phyloP scores from a whole-genome alignment of 345 rosid genomes.

The Cardamine chenopodiifolia region DNA sequence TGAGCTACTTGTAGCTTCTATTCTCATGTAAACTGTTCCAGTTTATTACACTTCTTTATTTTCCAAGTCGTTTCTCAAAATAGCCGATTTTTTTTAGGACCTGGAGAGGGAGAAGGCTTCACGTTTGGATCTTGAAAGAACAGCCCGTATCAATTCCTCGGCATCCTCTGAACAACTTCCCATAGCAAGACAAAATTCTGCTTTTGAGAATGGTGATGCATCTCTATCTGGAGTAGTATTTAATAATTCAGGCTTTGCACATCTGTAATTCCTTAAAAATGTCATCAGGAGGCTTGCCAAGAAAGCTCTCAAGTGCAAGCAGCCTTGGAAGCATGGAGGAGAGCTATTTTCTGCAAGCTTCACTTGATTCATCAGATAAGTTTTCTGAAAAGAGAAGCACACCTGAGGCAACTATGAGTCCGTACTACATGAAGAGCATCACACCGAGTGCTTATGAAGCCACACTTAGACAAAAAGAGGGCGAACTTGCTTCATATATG shows the following conservation, averaged over 20 bases:
- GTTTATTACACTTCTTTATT: slow-evolving; percentile 4
- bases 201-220: slow-evolving; percentile 72
- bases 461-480: slow-evolving; percentile 98
- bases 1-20: slow-evolving; percentile 22
- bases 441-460: slow-evolving; percentile 92
- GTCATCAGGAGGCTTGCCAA: slow-evolving; percentile 63
- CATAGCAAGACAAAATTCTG: slow-evolving; percentile 56
- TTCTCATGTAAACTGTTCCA: slow-evolving; percentile 15
- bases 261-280: slow-evolving; percentile 20
- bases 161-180: slow-evolving; percentile 63
- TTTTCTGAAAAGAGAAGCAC: slow-evolving; percentile 71
- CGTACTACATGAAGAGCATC: slow-evolving; percentile 91
- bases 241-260: slow-evolving; percentile 14
- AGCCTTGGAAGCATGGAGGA: slow-evolving; percentile 98
- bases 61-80: slow-evolving; percentile 1
- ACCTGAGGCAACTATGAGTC: slow-evolving; percentile 68
- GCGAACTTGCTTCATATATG: slow-evolving; percentile 95
- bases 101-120: slow-evolving; percentile 87
- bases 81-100: slow-evolving; percentile 56
- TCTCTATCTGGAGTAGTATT: slow-evolving; percentile 6
- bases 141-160: slow-evolving; percentile 54
- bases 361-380: slow-evolving; percentile 83
- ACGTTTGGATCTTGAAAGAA: slow-evolving; percentile 81
- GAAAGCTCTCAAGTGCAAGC: slow-evolving; percentile 81
- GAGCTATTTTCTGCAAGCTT: slow-evolving; percentile 92